A percentile compares a stretch with the other conserved stretches of the same genome.
Conservation (phyloP, 768 basidiomycete species). For the Russula brevipes region DNA sequence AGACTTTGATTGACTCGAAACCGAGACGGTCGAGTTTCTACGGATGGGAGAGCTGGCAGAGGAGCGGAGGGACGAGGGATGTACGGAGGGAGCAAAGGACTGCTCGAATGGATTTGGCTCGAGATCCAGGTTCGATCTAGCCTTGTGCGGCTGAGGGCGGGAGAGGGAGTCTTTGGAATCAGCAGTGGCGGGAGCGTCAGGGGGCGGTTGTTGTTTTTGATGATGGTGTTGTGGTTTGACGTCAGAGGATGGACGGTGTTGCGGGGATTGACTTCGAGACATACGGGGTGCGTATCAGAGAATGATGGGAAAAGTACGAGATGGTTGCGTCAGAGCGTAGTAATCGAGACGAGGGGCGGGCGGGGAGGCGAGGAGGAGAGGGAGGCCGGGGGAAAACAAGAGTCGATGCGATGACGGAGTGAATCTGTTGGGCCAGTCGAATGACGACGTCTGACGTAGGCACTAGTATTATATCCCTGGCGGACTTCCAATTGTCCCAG, state of each 20-base stretch:
- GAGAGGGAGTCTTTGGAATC: slow-evolving; percentile 9
- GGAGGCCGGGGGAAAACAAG: neutral
- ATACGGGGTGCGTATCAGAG: neutral
- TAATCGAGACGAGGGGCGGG: neutral
- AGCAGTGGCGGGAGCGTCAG: neutral
- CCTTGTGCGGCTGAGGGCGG: slow-evolving; percentile 24
- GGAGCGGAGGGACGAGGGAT: slow-evolving; percentile 29
- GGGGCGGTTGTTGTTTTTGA: slow-evolving; percentile 5
- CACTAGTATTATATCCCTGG: slow-evolving; percentile 39
- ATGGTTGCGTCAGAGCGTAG: slow-evolving; percentile 10
- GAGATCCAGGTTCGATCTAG: slow-evolving; percentile 62
- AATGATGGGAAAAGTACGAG: no score
- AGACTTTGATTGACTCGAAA: slow-evolving; percentile 27
- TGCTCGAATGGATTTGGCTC: slow-evolving; percentile 96
- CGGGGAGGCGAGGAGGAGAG: neutral
- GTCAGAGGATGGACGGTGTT: slow-evolving; percentile 29
- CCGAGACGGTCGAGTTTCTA: slow-evolving; percentile 30
- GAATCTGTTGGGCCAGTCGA: slow-evolving; percentile 26
- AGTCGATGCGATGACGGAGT: slow-evolving; percentile 16
- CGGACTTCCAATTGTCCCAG: slow-evolving; percentile 35
- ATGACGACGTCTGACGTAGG: slow-evolving; percentile 44
- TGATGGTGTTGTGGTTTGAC: slow-evolving; percentile 21
- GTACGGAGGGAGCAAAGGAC: slow-evolving; percentile 61
- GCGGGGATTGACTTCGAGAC: slow-evolving; percentile 33
- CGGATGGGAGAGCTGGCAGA: slow-evolving; percentile 34